A percentile compares a stretch with the other conserved stretches of the same genome.
These are phyloP conservation scores for Oryza meridionalis DNA, from an alignment of 176 grass and related monocot genomes.

Conservation along the genomic window DNA sequence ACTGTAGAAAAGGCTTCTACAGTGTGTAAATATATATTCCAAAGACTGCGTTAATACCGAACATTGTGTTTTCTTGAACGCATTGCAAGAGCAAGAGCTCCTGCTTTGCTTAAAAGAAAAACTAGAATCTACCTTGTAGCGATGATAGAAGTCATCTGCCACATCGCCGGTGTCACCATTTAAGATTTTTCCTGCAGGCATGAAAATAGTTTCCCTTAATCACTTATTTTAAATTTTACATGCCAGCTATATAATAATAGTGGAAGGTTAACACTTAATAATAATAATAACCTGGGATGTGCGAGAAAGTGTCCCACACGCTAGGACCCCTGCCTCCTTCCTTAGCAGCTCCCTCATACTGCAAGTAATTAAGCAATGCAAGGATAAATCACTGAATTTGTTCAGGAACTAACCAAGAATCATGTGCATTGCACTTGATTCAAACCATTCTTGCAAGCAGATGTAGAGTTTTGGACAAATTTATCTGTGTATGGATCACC, in stretches of 20 bases:
- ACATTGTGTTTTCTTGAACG: too few relatives aligned
- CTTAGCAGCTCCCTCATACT: slow-evolving; percentile 64
- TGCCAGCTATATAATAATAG: background rate
- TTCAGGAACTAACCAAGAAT: background rate
- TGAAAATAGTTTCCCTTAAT: background rate
- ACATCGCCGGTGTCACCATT: slow-evolving; percentile 62
- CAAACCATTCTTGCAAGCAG: background rate
- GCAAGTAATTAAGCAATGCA: background rate
- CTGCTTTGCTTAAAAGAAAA: background rate
- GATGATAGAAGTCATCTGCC: slow-evolving; percentile 65
- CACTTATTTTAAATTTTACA: background rate
- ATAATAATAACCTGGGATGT: slow-evolving; percentile 50
- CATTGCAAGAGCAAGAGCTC: too few relatives aligned
- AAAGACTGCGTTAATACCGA: too few relatives aligned
- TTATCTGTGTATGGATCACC: slow-evolving; percentile 9
- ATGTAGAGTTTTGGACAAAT: background rate
- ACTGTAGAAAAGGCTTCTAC: too few relatives aligned
- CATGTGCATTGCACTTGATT: background rate
- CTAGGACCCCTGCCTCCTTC: slow-evolving; percentile 57
- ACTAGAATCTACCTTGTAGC: slow-evolving; percentile 57
- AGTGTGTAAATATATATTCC: too few relatives aligned
- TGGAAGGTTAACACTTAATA: background rate
- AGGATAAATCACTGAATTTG: background rate
- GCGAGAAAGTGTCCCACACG: slow-evolving; percentile 64
- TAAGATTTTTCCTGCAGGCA: slow-evolving; percentile 50